Percentiles rank a stretch among this genome's conserved stretches.
Conservation (phyloP, 1,284 basidiomycete species). For the Singerocomus inundabilis region DNA sequence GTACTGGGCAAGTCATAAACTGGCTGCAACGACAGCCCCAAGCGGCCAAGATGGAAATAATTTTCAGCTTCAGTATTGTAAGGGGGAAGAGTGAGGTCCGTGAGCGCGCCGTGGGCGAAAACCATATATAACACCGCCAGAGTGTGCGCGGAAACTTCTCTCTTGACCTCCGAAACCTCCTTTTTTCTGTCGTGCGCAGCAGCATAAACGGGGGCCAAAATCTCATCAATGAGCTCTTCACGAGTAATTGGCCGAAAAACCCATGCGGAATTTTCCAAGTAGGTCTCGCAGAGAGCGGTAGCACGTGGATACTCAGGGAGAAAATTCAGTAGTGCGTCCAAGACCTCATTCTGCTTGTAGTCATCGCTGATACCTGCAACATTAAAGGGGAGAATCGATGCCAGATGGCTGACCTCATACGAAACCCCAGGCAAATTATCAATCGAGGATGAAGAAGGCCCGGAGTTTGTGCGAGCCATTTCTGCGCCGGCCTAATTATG, state of each 20-base stretch:
- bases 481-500: slow-evolving; percentile 49
- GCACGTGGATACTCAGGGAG: slow-evolving; percentile 57
- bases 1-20: slow-evolving; percentile 63
- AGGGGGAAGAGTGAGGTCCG: slow-evolving; percentile 61
- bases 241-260: slow-evolving; percentile 57
- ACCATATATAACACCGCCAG: slow-evolving; percentile 57
- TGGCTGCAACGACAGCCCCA: slow-evolving; percentile 55
- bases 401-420: slow-evolving; percentile 44
- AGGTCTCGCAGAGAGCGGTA: slow-evolving; percentile 65
- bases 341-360: slow-evolving; percentile 32
- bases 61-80: slow-evolving; percentile 58
- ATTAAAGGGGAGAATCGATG: slow-evolving; percentile 47
- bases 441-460: slow-evolving; percentile 27
- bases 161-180: slow-evolving; percentile 24
- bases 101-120: slow-evolving; percentile 58
- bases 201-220: slow-evolving; percentile 59
- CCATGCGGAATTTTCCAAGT: slow-evolving; percentile 62
- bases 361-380: slow-evolving; percentile 34
- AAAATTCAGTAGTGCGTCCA: slow-evolving; percentile 45
- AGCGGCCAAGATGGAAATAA: slow-evolving; percentile 57
- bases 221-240: slow-evolving; percentile 65
- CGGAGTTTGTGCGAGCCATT: slow-evolving; percentile 32
- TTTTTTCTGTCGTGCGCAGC: slow-evolving; percentile 42
- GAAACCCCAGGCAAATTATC: slow-evolving; percentile 36
- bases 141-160: slow-evolving; percentile 48